A percentile compares a stretch with the other conserved stretches of the same genome.
phyloP scores from a whole-genome alignment of 768 basidiomycete genomes.

The Rhizopogon sp. region DNA sequence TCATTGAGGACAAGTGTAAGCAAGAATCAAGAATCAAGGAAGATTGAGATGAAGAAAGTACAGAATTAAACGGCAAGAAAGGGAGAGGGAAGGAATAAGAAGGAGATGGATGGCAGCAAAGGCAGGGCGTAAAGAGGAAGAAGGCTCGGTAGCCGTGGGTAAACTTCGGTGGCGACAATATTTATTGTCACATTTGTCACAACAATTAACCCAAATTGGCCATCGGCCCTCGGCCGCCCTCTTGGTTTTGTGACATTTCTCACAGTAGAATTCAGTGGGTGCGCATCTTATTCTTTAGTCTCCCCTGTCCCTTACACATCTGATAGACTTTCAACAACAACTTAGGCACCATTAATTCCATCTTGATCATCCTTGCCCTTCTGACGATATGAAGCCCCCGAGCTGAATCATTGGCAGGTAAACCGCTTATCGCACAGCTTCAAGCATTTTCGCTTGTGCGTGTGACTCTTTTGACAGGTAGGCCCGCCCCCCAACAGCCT shows the following conservation, averaged over 20 bases:
- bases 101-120: constrained; percentile 18
- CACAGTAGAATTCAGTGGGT: constrained; percentile 1
- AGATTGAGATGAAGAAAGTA: constrained; percentile 16
- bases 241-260: constrained; percentile 9
- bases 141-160: constrained; percentile 25
- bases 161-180: constrained; percentile 13
- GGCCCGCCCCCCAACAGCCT: neutral
- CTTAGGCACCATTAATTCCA: neutral
- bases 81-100: constrained; percentile 27
- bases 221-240: constrained; percentile 10
- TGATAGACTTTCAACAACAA: neutral
- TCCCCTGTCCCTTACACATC: neutral
- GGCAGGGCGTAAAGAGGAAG: constrained; percentile 10
- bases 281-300: neutral
- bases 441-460: neutral
- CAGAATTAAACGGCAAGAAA: constrained; percentile 22
- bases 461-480: constrained; percentile 2
- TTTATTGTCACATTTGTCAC: constrained; percentile 21
- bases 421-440: neutral
- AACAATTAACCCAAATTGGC: constrained; percentile 8
- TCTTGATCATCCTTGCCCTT: neutral
- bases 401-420: neutral
- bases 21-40: constrained; percentile 2
- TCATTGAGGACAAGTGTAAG: constrained; percentile 28
- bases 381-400: neutral